Conservation (phyloP, 2,329 filamentous ascomycete species). For the Colletotrichum noveboracense region DNA sequence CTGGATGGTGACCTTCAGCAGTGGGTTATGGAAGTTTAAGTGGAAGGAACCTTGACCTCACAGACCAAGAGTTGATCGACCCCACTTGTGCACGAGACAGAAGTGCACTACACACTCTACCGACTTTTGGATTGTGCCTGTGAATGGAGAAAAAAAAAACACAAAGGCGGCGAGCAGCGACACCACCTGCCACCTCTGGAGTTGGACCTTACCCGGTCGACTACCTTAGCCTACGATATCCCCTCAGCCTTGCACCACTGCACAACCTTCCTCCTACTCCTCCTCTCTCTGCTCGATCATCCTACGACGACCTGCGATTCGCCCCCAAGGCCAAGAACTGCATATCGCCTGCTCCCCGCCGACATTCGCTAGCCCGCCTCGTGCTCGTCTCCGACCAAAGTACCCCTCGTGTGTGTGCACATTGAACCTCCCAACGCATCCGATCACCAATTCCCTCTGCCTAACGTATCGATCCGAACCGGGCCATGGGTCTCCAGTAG, state of each 20-base stretch:
- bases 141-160: background rate
- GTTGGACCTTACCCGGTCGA: background rate
- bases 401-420: constrained; percentile 20
- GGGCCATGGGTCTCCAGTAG: constrained; percentile 48
- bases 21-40: background rate
- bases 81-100: constrained; percentile 44
- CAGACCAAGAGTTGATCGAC: constrained; percentile 18
- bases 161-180: constrained; percentile 18
- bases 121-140: constrained; percentile 40
- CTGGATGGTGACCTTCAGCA: background rate
- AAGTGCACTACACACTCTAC: constrained; percentile 28
- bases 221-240: background rate
- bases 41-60: background rate
- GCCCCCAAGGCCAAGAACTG: background rate
- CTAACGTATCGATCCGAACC: constrained; percentile 25
- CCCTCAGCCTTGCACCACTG: constrained; percentile 21
- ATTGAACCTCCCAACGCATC: constrained; percentile 4
- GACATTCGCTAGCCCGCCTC: background rate
- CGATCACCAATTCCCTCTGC: background rate
- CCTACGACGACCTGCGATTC: background rate
- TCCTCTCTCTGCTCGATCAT: background rate
- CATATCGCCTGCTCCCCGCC: background rate
- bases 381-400: constrained; percentile 18
- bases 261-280: background rate
- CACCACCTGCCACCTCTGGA: constrained; percentile 39